Base-by-base conservation (phyloP, 805 yeast genomes). In the Candida awuae region DNA sequence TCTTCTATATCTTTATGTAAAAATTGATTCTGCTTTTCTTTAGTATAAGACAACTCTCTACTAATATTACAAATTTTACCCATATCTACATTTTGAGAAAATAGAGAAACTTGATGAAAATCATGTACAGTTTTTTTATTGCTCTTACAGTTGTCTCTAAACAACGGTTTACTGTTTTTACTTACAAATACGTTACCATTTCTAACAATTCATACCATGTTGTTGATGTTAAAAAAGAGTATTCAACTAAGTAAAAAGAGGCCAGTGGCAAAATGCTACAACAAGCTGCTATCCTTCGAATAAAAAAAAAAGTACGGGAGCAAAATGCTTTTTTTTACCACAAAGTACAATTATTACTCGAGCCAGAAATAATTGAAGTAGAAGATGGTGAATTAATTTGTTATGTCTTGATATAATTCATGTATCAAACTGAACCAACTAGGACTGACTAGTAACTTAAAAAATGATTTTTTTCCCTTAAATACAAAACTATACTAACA, bases 81-180 rank as follows among this genome's bases (percentile, higher is more conserved):
- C 25, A 13, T 15, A 10, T n/a, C n/a, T 6, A 15, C 4, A 10
- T 26, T 16, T 18, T 15, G n/a, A n/a, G n/a, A n/a, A n/a, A n/a
- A n/a, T n/a, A n/a, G n/a, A n/a, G n/a, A n/a, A 16, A 28, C 16
- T 14, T 28, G 8, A 7, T 28, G 10, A 18, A 10, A 17, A 17
- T 12, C 20, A 31, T 25, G 20, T 19, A 9, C 29, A 23, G 19
- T 21, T 6, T 10, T 25, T n/a, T 18, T 18, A 6, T 13, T 9
- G 2, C 29, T 17, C 7, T 32, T 12, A 19, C 9, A 29, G 10
- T 20, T 18, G 23, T 23, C 17, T 15, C 28, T 14, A 15, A 36
- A 36, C 23, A 36, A 26, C 3, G 39, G 39, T 19, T 36, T 36
- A 14, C 27, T 27, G 13, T 30, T 30, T 17, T 27, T 27, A 12